Conservation (phyloP, 2,329 filamentous ascomycete species). For the Pleomassaria siparia region DNA sequence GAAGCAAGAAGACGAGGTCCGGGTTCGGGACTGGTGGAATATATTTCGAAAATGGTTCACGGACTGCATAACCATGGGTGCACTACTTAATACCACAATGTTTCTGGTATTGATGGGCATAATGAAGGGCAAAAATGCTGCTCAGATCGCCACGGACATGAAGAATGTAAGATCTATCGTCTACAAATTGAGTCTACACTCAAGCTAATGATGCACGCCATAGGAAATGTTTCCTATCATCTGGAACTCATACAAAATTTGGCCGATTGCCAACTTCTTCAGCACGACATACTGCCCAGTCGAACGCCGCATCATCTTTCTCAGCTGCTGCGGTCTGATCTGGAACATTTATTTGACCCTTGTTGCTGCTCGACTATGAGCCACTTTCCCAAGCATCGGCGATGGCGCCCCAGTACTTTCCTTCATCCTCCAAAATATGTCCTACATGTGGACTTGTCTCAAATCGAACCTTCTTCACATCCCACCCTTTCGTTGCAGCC, state of each 20-base stretch:
- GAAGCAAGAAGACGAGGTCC: slow-evolving; percentile 27
- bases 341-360: slow-evolving; percentile 79
- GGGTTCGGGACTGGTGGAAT: slow-evolving; percentile 53
- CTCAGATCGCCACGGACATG: slow-evolving; percentile 35
- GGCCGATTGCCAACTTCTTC: slow-evolving; percentile 70
- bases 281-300: slow-evolving; percentile 73
- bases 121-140: slow-evolving; percentile 40
- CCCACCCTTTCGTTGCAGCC: slow-evolving; percentile 53
- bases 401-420: slow-evolving; percentile 59
- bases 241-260: slow-evolving; percentile 69
- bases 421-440: slow-evolving; percentile 59
- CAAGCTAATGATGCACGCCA: slow-evolving; percentile 16
- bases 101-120: slow-evolving; percentile 65
- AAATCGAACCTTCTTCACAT: slow-evolving; percentile 55
- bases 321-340: slow-evolving; percentile 68
- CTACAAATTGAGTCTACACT: neutral
- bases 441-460: slow-evolving; percentile 62
- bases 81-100: slow-evolving; percentile 64
- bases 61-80: slow-evolving; percentile 67
- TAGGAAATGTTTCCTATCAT: slow-evolving; percentile 39
- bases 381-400: slow-evolving; percentile 28
- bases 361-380: slow-evolving; percentile 45
- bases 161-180: slow-evolving; percentile 45
- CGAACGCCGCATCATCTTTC: slow-evolving; percentile 68
- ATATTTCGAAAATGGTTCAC: slow-evolving; percentile 67